Base-by-base conservation (phyloP, 352 stramenopile species). In the Pythium apleroticum region DNA sequence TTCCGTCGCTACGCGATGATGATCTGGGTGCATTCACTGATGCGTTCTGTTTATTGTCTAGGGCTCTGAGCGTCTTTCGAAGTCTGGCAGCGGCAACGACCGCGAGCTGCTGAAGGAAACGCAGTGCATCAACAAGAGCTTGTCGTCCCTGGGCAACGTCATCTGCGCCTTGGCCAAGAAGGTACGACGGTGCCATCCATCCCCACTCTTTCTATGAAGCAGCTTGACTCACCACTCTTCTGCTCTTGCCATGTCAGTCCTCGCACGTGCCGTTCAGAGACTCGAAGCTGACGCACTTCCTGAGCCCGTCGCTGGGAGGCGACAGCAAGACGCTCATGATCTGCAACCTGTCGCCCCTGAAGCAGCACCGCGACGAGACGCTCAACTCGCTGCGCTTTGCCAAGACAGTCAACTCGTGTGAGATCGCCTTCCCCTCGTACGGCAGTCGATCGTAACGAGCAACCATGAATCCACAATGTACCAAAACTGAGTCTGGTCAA, bases 311-410 rank as follows among this genome's bases (percentile, higher is more conserved):
- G 4, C 81, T 96, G 4, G 88, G 88, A 25, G 85, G 84, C 49
- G 88, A 96, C 52, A 94, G 87, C 73, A 95, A 95, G 68, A 94
- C 88, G 22, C 77, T 97, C 37, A 96, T 97, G 89, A 97, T 97
- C 55, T 96, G 86, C 68, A 96, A 94, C 52, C 66, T 97, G 33
- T 96, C 87, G 33, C 89, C 89, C 10, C 66, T 95, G 17, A 60
- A 63, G 1, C 71, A 85, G 53, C 81, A 96, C 45, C 82, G 86
- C 12, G 81, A 95, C 53, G 89, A 96, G 62, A 93, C 83, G 37
- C 75, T 96, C 9, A 95, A 95, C 69, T 95, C 88, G 2, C 70
- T 96, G 22, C 81, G 89, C 3, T 96, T 96, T 41, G 89, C 89
- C 19, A 93, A 95, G 73, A 94, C 84, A 24, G 89, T 95, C 30